phyloP scores from a whole-genome alignment of 2,329 filamentous ascomycete genomes.

The Fusarium transvaalense region DNA sequence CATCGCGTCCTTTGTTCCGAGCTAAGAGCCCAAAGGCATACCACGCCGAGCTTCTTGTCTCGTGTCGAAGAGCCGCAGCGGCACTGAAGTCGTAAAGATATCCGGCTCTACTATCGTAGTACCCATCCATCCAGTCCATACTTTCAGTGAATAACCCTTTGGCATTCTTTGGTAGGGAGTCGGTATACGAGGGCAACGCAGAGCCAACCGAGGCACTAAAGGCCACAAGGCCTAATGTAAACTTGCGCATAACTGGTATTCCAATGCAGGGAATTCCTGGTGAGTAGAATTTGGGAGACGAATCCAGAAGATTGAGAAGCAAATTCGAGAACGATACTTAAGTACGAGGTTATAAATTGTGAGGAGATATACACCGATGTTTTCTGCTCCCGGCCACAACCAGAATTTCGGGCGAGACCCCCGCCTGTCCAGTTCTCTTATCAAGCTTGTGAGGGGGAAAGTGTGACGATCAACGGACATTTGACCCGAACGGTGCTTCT shows the following conservation, averaged over 20 bases:
- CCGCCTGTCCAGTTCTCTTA: neutral
- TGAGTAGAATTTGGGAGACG: neutral
- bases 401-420: neutral
- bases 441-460: neutral
- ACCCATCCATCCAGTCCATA: constrained; percentile 67
- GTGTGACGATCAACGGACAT: neutral
- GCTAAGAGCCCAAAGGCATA: constrained; percentile 70
- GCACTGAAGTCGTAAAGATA: constrained; percentile 66
- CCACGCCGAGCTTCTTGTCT: constrained; percentile 69
- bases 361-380: too few species aligned
- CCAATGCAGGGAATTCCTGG: too few species aligned
- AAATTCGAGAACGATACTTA: neutral
- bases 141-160: constrained; percentile 37
- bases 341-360: neutral
- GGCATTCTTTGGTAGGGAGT: constrained; percentile 25
- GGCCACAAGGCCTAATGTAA: neutral
- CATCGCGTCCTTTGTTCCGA: constrained; percentile 64
- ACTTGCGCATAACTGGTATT: constrained; percentile 4
- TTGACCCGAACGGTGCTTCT: neutral
- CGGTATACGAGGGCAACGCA: neutral
- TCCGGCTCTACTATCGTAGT: constrained; percentile 64
- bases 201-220: neutral
- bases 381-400: neutral
- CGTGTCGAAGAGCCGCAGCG: constrained; percentile 62
- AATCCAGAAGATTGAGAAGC: too few species aligned